Base-by-base conservation (phyloP, 345 rosid species). In the Eucalyptus polybractea region DNA sequence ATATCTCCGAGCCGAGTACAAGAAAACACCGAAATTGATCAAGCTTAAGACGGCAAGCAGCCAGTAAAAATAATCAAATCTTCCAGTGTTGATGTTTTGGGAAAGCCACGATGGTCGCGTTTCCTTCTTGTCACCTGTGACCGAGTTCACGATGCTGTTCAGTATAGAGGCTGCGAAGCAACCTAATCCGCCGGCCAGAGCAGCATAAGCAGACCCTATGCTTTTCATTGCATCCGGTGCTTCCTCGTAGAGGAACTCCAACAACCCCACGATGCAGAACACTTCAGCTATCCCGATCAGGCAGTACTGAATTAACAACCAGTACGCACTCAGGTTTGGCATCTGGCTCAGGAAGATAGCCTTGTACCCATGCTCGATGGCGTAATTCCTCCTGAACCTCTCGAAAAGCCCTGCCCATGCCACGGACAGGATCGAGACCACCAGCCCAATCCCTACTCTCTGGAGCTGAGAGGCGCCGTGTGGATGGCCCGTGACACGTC, bases 201-300 rank as follows among this genome's bases (percentile, higher is more conserved):
- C 98, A 37, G 98, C 97, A 87, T 97, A 97, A 65, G 99, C 96
- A 3, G 99, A 96, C n/a, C 99, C 99, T 88, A 96, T 95, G 86
- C 98, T 97, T 93, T 95, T 97, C 99, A 97, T 97, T 49, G 99
- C 98, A 91, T 97, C 98, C 3, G 98, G 99, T 33, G 99, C 97
- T 91, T 97, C 99, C 90, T 97, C 97, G 6, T 97, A 96, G 8
- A 97, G 96, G 65, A 97, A 97, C 90, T 97, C 98, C 83, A 97
- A 56, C 76, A 96, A 91, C 54, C 98, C 98, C 31, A 96, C 99
- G 4, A 96, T 91, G 93, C 95, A 94, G 90, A 97, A 97, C 56
- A 97, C 97, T 93, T 97, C 99, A 21, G 98, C 99, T 65, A 96
- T 94, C 31, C 98, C 98, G 37, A 96, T 95, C 87, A 97, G 94